Percentiles rank a stretch among this genome's conserved stretches.
phyloP scores from a whole-genome alignment of 805 yeast genomes.

The Ogataea naganishii region DNA sequence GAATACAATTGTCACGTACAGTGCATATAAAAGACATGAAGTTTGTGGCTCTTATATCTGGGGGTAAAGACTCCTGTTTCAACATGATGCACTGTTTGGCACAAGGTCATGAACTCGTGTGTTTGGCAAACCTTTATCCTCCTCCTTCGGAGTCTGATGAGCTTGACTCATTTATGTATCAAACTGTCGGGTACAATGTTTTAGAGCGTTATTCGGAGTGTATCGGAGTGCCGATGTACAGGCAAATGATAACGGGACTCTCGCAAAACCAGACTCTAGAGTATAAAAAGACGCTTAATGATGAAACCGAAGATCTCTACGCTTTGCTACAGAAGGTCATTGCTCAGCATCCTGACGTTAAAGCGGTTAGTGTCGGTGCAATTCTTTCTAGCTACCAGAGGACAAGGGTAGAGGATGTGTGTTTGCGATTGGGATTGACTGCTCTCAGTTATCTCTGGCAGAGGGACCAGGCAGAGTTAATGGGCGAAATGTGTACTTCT shows the following conservation, averaged over 20 bases:
- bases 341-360: constrained; percentile 54
- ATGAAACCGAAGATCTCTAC: constrained; percentile 83
- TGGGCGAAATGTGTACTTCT: constrained; percentile 72
- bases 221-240: constrained; percentile 70
- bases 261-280: constrained; percentile 62
- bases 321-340: constrained; percentile 41
- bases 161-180: constrained; percentile 93
- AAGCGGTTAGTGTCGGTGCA: constrained; percentile 93
- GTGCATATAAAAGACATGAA: too few species aligned
- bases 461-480: constrained; percentile 66
- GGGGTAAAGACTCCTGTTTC: constrained; percentile 94
- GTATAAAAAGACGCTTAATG: constrained; percentile 56
- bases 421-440: constrained; percentile 60
- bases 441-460: constrained; percentile 86
- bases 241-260: constrained; percentile 54
- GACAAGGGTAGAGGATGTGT: constrained; percentile 87
- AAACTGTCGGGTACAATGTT: constrained; percentile 89
- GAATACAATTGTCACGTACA: too few species aligned
- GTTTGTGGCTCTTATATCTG: constrained; percentile 85
- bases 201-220: constrained; percentile 59
- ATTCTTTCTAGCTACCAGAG: constrained; percentile 93
- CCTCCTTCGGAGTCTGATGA: constrained; percentile 43
- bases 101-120: constrained; percentile 78
- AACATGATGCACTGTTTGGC: constrained; percentile 80
- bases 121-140: constrained; percentile 80